Evolutionary conservation across 495 filamentous ascomycete species (phyloP), one percentile per base, ranked within the genome.

Genomic region (Annulohypoxylon nitens): DNA sequence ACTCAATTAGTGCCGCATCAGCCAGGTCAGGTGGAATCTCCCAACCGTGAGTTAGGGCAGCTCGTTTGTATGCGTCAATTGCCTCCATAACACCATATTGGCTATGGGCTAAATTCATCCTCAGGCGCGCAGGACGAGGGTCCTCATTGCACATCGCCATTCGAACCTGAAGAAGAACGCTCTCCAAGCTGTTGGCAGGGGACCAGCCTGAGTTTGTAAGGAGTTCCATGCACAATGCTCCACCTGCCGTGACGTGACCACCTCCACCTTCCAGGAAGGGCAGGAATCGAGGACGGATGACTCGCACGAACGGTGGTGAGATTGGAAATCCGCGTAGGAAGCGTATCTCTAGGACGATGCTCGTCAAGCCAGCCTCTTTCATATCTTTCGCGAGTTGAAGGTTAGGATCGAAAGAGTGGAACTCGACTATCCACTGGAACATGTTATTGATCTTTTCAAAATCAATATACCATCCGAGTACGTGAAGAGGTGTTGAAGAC

Each of bases 371-470:
- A 16, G 80, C 83, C 0, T 72, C 59, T 75, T 90, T 90, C 86
- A 98, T 91, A 78, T 97, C 95, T 37, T 86, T 74, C 0, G 92
- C 91, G 2, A 98, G 83, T 0, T 92, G 93, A 1, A 95, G 83
- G 2, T 76, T 65, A 0, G 83, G 74, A 11, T 94, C 90, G 74
- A 98, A 97, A 55, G 89, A 92, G 78, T 98, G 95, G 0, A 98
- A 81, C 78, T 97, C 92, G 2, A 97, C 90, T 70, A 97, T 94
- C 94, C 94, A 97, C 78, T 97, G 95, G 77, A 94, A 98, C 43
- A 95, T 82, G 76, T 95, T 97, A 26, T 68, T 76, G 30, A 87
- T 60, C 5, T 76, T 64, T 10, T 83, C 81, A 25, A 83, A 79
- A 72, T 96, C 85, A 66, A 97, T 88, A 77, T 93, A 95, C 93